A percentile compares a stretch with the other conserved stretches of the same genome.
Conservation (phyloP, 108 stramenopile genomes). For the Nitzschia sp. region DNA sequence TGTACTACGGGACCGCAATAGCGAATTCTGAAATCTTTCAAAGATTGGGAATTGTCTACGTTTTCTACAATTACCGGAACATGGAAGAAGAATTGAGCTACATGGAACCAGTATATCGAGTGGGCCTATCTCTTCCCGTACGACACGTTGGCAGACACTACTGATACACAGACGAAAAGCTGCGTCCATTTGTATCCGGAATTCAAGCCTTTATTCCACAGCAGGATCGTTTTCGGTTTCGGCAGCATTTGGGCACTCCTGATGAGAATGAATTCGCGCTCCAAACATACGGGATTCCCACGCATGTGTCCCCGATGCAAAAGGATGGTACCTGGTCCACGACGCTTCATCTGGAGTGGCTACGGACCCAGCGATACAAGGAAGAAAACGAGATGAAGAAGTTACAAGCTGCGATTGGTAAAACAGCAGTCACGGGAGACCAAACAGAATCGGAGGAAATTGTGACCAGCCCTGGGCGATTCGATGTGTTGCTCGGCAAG, state of each 20-base stretch:
- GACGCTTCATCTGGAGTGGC: constrained; percentile 17
- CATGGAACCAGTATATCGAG: background rate
- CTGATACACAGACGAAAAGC: constrained; percentile 17
- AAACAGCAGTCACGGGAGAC: no score
- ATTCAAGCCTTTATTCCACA: constrained; percentile 7
- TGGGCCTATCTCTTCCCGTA: background rate
- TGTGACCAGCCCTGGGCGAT: constrained; percentile 12
- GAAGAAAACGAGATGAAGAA: background rate
- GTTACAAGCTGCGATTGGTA: no score
- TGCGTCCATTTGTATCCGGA: constrained; percentile 9
- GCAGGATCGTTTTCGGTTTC: constrained; percentile 8
- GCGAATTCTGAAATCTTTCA: constrained; percentile 22
- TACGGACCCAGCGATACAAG: background rate
- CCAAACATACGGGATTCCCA: constrained; percentile 35
- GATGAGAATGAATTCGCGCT: constrained; percentile 18
- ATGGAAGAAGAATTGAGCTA: background rate
- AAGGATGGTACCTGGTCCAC: constrained; percentile 11
- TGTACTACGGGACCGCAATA: no score
- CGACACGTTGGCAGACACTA: constrained; percentile 4
- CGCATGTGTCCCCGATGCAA: background rate
- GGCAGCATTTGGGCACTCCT: constrained; percentile 7
- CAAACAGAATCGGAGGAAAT: no score
- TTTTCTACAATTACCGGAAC: background rate
- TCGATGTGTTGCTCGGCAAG: constrained; percentile 38
- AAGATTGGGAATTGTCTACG: constrained; percentile 7